These are phyloP conservation scores for Paragyromitra xinjiangensis DNA, from an alignment of 495 filamentous ascomycete genomes.

Conservation along the genomic window DNA sequence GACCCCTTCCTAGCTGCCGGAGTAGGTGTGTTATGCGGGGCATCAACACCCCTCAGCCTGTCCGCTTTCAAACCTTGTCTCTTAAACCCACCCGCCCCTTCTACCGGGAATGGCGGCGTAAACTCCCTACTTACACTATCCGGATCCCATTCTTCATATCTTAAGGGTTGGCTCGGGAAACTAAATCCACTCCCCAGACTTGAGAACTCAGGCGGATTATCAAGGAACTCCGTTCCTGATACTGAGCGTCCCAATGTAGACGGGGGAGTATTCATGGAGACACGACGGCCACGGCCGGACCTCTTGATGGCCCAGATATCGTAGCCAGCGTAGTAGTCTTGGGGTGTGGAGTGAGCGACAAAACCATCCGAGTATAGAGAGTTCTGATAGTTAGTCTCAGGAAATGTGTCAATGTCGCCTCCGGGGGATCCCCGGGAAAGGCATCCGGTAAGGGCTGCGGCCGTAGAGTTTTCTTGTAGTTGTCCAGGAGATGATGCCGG, in stretches of 20 bases:
- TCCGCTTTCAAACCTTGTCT: conserved; percentile 11
- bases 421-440: neutral
- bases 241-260: conserved; percentile 38
- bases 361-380: conserved; percentile 19
- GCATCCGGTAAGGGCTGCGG: neutral
- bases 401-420: conserved; percentile 34
- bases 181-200: conserved; percentile 46
- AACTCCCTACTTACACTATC: conserved; percentile 33
- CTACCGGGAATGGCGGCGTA: conserved; percentile 44
- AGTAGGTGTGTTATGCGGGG: conserved; percentile 43
- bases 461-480: conserved; percentile 23
- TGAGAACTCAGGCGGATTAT: conserved; percentile 41
- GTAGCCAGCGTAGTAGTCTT: conserved; percentile 27
- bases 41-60: conserved; percentile 24
- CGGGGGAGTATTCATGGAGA: conserved; percentile 54
- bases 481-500: conserved; percentile 27
- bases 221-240: conserved; percentile 45
- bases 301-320: conserved; percentile 42
- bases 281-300: conserved; percentile 35
- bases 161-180: conserved; percentile 40
- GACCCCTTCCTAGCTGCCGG: conserved; percentile 22
- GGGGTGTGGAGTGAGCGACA: conserved; percentile 45
- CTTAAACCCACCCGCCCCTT: conserved; percentile 24
- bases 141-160: conserved; percentile 36
- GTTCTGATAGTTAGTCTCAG: conserved; percentile 16